Evolutionary conservation across 306 rosid genomes (phyloP), one percentile per base, ranked within the genome.

Genomic region (Vigna angularis): DNA sequence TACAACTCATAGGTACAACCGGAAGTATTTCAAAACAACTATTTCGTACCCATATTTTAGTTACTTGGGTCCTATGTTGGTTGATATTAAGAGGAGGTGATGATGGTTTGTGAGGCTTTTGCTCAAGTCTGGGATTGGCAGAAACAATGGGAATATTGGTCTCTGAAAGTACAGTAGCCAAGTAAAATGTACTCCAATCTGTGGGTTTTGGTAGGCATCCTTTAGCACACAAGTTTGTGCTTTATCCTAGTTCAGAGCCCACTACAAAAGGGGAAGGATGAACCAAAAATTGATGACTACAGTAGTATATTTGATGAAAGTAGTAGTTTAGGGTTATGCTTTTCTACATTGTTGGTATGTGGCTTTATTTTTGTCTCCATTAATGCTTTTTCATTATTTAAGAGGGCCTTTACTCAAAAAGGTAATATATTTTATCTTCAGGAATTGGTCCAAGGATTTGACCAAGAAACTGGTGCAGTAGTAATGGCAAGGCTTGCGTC

Each of bases 371-470:
- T 24, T 49, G 61, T 49, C 49, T 79, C 6, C 62, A 20, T 74
- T 36, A 76, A 26, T 77, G 47, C 64, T 15, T n/a, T 70, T 67
- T 44, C 65, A 45, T 74, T 34, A 47, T 51, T 79, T 49, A 70
- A 73, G 52, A 30, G 22, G 49, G 30, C 67, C 28, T 47, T 52
- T 40, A 48, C 76, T 80, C 71, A 10, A 82, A 45, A 71, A 38
- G 47, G 81, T 36, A 17, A 68, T 55, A 34, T 18, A 42, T 71
- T 68, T 78, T 34, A 47, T 47, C 49, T 65, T 56, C 75, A 93
- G 98, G 98, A 93, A 85, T 79, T 93, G 88, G 84, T 88, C 71
- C 97, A 88, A 88, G 98, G 98, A 64, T 93, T 93, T 85, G 98
- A 93, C 85, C 98, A 93, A 73, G 98, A 93, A 85, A 86, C 98